phyloP scores from a whole-genome alignment of 2,329 filamentous ascomycete genomes.

The Monosporascus sp. region DNA sequence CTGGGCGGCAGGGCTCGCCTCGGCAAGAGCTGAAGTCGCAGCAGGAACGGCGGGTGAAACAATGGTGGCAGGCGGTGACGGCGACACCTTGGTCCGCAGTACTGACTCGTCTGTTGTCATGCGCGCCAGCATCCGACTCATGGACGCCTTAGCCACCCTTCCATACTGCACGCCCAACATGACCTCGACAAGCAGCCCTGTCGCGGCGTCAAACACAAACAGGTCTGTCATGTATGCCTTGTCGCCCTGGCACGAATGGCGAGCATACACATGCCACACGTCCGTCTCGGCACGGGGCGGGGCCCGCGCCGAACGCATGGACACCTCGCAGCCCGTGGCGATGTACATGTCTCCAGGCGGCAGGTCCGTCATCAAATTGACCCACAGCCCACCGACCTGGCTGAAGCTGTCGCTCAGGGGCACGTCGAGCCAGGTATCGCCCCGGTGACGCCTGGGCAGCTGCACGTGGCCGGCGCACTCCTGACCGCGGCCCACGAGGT shows the following conservation, averaged over 20 bases:
- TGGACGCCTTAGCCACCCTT: slow-evolving; percentile 17
- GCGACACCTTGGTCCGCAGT: too few species aligned
- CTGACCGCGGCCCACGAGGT: slow-evolving; percentile 21
- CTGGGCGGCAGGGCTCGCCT: too few species aligned
- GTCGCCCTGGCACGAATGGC: slow-evolving; percentile 15
- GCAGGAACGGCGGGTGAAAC: too few species aligned
- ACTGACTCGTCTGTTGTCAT: slow-evolving; percentile 3
- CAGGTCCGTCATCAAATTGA: slow-evolving; percentile 27
- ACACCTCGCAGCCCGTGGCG: too few species aligned
- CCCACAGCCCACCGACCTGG: slow-evolving; percentile 21
- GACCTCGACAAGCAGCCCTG: slow-evolving; percentile 23
- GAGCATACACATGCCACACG: slow-evolving; percentile 20
- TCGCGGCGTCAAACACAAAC: slow-evolving; percentile 26
- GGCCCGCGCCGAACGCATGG: slow-evolving; percentile 7
- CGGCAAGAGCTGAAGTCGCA: too few species aligned
- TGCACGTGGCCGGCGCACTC: slow-evolving; percentile 26
- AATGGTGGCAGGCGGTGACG: too few species aligned
- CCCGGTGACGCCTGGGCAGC: slow-evolving; percentile 1
- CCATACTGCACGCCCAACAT: slow-evolving; percentile 27
- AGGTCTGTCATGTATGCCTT: slow-evolving; percentile 24
- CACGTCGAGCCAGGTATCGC: slow-evolving; percentile 28
- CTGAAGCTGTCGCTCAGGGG: slow-evolving; percentile 18
- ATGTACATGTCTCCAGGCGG: slow-evolving; percentile 9
- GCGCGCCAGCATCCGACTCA: slow-evolving; percentile 22
- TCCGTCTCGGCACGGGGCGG: slow-evolving; percentile 2